A percentile compares a stretch with the other conserved stretches of the same genome.
phyloP scores from a whole-genome alignment of 352 stramenopile genomes.

The Phytophthora fragariaefolia region DNA sequence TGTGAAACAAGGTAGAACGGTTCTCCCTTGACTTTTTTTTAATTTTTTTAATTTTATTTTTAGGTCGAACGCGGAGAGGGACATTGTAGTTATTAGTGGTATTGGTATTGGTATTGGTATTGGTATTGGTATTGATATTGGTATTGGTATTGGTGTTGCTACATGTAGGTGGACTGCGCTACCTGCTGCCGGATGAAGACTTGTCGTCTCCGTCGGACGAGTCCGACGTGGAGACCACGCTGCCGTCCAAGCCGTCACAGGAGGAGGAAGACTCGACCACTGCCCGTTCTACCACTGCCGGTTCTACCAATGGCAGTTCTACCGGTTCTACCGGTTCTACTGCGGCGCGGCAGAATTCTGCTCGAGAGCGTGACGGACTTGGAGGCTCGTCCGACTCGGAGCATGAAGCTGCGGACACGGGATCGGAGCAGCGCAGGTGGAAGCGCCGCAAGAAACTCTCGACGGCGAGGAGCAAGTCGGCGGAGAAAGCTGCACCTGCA shows the following conservation, averaged over 20 bases:
- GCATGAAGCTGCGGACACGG: not conserved
- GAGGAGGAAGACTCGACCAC: not conserved
- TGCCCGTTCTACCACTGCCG: not conserved
- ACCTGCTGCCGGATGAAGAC: constrained; percentile 33
- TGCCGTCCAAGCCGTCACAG: constrained; percentile 1
- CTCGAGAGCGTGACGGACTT: constrained; percentile 14
- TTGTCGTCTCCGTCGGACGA: constrained; percentile 20
- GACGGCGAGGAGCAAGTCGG: constrained; percentile 22
- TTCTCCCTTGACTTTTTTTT: no score
- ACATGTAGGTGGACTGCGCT: constrained; percentile 29
- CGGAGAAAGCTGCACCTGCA: constrained; percentile 16
- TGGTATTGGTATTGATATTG: no score
- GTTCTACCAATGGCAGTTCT: not conserved
- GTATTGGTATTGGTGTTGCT: not conserved
- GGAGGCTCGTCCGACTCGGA: constrained; percentile 3
- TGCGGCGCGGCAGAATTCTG: not conserved
- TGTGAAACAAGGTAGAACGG: constrained; percentile 36
- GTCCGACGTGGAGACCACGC: constrained; percentile 28
- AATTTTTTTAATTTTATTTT: no score
- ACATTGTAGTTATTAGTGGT: no score
- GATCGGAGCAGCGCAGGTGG: constrained; percentile 33
- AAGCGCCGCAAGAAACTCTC: constrained; percentile 47
- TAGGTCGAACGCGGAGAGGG: constrained; percentile 11
- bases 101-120: no score
- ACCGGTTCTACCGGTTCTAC: not conserved